Evolutionary conservation across 2,329 filamentous ascomycete genomes (phyloP).

Genomic region (Exophiala oligosperma): DNA sequence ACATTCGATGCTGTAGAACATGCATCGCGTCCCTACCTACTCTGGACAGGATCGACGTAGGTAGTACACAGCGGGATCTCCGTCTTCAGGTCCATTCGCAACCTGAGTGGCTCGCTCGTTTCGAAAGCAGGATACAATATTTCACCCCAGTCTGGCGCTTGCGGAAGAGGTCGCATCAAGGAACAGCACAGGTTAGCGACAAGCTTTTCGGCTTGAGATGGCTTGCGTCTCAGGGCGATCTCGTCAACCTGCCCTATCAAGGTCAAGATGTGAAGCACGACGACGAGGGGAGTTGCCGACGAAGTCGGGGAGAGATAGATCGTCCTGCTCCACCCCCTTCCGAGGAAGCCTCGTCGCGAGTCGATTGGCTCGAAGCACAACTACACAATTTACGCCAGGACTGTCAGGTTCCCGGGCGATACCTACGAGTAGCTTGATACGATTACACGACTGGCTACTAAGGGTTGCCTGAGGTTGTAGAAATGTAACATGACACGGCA

Average conservation of each 20-base stretch:
- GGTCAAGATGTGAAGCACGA: conserved; percentile 7
- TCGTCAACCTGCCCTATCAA: conserved; percentile 12
- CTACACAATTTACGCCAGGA: conserved; percentile 5
- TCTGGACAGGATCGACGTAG: conserved; percentile 8
- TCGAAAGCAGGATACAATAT: not conserved
- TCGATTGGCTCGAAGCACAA: conserved; percentile 6
- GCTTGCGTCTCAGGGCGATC: not conserved
- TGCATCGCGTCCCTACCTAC: not conserved
- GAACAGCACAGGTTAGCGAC: not conserved
- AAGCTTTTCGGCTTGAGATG: not conserved
- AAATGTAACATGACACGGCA: conserved; percentile 17
- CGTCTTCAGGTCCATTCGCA: not conserved
- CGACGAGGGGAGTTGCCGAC: not conserved
- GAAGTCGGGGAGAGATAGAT: not conserved
- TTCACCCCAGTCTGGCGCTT: conserved; percentile 8
- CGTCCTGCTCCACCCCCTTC: conserved; percentile 1
- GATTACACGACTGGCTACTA: too few species aligned
- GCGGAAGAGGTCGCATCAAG: not conserved
- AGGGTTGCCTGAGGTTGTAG: not conserved
- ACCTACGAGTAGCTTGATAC: not conserved
- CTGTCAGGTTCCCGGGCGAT: not conserved
- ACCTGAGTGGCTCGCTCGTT: not conserved
- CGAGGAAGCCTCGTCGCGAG: conserved; percentile 1
- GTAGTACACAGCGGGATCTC: conserved; percentile 6
- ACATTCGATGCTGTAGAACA: not conserved